A percentile compares a stretch with the other conserved stretches of the same genome.
These are phyloP conservation scores for Alternaria viburni DNA, from an alignment of 2,329 filamentous ascomycete species.

Conservation along the genomic window DNA sequence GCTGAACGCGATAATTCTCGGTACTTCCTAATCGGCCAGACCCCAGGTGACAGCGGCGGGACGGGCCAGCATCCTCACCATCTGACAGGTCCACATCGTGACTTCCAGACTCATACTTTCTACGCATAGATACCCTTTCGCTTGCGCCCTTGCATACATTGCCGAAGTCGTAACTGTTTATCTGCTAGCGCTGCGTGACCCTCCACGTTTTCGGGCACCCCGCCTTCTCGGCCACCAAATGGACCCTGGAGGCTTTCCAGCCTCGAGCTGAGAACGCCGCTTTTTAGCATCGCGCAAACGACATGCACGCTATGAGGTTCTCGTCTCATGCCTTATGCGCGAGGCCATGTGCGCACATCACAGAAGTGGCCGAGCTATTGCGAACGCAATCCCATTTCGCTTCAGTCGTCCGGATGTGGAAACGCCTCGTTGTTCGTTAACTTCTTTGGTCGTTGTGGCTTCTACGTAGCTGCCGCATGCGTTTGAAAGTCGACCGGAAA, in stretches of 20 bases:
- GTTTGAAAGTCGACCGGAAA: too few species aligned
- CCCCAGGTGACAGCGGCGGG: background rate
- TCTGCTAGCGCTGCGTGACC: fast-evolving
- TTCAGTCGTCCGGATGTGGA: background rate
- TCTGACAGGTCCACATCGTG: background rate
- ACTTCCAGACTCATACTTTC: background rate
- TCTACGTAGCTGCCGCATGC: too few species aligned
- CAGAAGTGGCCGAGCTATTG: background rate
- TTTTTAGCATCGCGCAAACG: background rate
- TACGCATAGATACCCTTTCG: background rate
- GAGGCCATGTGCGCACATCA: background rate
- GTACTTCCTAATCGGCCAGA: background rate
- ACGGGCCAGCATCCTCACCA: background rate
- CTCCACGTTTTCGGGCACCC: background rate
- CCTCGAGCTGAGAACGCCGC: background rate
- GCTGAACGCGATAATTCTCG: background rate
- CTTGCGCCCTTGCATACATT: background rate
- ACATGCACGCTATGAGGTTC: background rate
- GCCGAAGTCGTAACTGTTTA: background rate
- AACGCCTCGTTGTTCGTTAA: background rate
- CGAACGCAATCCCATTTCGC: background rate
- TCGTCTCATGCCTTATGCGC: background rate
- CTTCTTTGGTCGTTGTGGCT: background rate
- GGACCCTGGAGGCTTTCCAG: background rate
- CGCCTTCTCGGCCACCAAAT: background rate